Conservation (phyloP, 1,139 yeast species). For the Hansenula lynferdii region DNA sequence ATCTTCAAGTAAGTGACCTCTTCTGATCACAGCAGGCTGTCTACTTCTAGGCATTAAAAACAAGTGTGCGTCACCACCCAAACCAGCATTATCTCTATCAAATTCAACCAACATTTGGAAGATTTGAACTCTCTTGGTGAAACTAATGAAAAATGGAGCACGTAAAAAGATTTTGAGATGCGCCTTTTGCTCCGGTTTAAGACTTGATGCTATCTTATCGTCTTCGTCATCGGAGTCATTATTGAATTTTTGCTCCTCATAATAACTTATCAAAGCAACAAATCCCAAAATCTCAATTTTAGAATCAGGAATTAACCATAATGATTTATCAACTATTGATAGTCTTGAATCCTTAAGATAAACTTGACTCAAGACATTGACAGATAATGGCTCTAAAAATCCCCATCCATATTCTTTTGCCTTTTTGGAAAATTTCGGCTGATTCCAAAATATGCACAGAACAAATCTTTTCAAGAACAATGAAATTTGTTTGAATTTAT, state of each 20-base stretch:
- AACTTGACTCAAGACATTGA: slow-evolving; percentile 59
- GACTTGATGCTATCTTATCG: slow-evolving; percentile 10
- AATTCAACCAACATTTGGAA: slow-evolving; percentile 60
- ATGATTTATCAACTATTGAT: slow-evolving; percentile 21
- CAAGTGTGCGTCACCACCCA: slow-evolving; percentile 15
- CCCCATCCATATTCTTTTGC: background rate
- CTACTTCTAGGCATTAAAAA: slow-evolving; percentile 16
- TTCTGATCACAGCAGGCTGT: slow-evolving; percentile 51
- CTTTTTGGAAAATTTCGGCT: slow-evolving; percentile 10
- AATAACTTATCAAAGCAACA: slow-evolving; percentile 9
- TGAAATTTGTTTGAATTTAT: slow-evolving; percentile 43
- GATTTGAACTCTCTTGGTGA: slow-evolving; percentile 64
- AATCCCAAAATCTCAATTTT: slow-evolving; percentile 8
- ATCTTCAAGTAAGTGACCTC: slow-evolving; percentile 69
- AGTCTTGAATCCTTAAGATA: slow-evolving; percentile 67
- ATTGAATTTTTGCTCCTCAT: slow-evolving; percentile 18
- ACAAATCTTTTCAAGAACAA: slow-evolving; percentile 50
- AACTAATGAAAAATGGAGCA: slow-evolving; percentile 77
- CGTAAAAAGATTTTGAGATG: slow-evolving; percentile 50
- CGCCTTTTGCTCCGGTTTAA: slow-evolving; percentile 11
- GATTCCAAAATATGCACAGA: slow-evolving; percentile 48
- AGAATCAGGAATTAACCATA: slow-evolving; percentile 16
- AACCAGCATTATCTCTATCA: slow-evolving; percentile 37
- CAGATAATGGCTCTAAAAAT: slow-evolving; percentile 30
- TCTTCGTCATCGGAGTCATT: slow-evolving; percentile 19